Conservation (phyloP, 1,284 basidiomycete species). For the Vanrija humicola region DNA sequence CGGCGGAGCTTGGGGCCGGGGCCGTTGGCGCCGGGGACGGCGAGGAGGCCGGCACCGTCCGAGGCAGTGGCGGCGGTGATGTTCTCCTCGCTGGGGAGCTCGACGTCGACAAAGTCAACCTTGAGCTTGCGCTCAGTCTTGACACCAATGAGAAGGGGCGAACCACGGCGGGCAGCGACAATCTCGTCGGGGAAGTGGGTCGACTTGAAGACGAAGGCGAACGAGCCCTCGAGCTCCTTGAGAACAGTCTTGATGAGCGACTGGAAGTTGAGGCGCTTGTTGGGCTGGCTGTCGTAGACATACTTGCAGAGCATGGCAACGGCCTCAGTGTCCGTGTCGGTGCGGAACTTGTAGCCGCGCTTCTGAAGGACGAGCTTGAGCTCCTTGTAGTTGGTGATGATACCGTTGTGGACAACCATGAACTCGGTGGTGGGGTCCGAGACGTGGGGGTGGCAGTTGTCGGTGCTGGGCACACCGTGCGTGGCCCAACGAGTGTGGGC, state of each 20-base stretch:
- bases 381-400: conserved; percentile 91
- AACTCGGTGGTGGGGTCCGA: conserved; percentile 79
- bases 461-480: conserved; percentile 83
- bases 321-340: conserved; percentile 97
- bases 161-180: conserved; percentile 93
- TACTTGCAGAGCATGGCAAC: conserved; percentile 96
- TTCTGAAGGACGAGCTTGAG: conserved; percentile 92
- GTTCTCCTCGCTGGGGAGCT: conserved; percentile 71
- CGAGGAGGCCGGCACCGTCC: conserved; percentile 58
- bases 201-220: conserved; percentile 99
- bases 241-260: conserved; percentile 91
- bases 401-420: conserved; percentile 96
- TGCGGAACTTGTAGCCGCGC: conserved; percentile 89
- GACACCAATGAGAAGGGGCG: conserved; percentile 94
- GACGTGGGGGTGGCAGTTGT: conserved; percentile 95
- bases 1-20: conserved; percentile 75
- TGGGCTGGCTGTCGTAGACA: conserved; percentile 88
- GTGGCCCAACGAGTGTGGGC: conserved; percentile 99
- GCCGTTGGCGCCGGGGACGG: conserved; percentile 61
- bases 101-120: conserved; percentile 97
- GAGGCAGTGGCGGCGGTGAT: conserved; percentile 28
- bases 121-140: conserved; percentile 99
- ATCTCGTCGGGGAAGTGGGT: conserved; percentile 93
- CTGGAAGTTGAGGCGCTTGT: conserved; percentile 85
- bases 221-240: conserved; percentile 98